These are phyloP conservation scores for Psilocybe azurescens DNA, from an alignment of 768 basidiomycete species.

Conservation along the genomic window DNA sequence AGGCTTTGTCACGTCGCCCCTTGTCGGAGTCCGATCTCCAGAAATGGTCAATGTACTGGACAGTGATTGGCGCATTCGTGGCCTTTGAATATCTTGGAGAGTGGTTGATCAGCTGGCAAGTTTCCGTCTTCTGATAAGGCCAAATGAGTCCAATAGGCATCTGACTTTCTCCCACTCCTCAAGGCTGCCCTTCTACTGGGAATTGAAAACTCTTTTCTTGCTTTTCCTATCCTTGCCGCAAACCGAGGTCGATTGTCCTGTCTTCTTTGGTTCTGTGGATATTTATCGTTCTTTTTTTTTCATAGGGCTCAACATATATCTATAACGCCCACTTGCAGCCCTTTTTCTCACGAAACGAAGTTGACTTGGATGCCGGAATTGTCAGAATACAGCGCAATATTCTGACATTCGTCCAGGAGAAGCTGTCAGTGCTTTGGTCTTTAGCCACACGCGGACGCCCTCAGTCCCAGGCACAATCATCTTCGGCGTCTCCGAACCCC, in stretches of 20 bases:
- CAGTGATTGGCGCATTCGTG: conserved; percentile 61
- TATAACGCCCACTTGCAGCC: conserved; percentile 67
- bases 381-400: conserved; percentile 56
- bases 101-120: conserved; percentile 70
- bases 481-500: conserved; percentile 27
- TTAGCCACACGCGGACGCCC: conserved; percentile 46
- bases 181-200: conserved; percentile 83
- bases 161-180: conserved; percentile 22
- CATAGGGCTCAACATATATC: conserved; percentile 70
- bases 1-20: conserved; percentile 62
- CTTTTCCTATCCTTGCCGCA: conserved; percentile 74
- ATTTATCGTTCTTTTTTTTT: conserved; percentile 13
- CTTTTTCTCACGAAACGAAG: conserved; percentile 63
- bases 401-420: conserved; percentile 59
- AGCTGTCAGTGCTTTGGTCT: conserved; percentile 46
- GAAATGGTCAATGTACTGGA: conserved; percentile 68
- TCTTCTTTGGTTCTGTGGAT: background rate
- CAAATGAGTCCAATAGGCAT: conserved; percentile 4
- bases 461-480: conserved; percentile 19
- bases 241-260: conserved; percentile 53
- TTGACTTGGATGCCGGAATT: conserved; percentile 63
- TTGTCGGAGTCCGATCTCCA: conserved; percentile 57
- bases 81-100: conserved; percentile 68
- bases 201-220: conserved; percentile 68
- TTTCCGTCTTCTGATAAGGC: conserved; percentile 15